These are phyloP conservation scores for Hibiscus tridactylites DNA, from an alignment of 345 rosid genomes.

Conservation along the genomic window DNA sequence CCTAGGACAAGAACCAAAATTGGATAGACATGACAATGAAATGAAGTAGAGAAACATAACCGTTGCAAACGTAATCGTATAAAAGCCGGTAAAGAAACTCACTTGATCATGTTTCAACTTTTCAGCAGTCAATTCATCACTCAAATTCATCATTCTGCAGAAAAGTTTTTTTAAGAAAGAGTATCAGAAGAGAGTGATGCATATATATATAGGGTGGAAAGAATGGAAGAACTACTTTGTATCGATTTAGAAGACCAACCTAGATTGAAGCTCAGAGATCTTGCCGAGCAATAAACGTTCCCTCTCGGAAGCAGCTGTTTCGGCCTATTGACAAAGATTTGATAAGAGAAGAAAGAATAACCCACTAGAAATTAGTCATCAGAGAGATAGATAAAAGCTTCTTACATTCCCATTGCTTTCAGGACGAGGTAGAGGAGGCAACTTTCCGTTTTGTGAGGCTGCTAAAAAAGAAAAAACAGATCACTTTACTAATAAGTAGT, in stretches of 20 bases:
- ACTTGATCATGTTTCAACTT: constrained; percentile 60
- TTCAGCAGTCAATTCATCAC: constrained; percentile 69
- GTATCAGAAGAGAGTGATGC: constrained; percentile 8
- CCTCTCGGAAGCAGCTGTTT: constrained; percentile 51
- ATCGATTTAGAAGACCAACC: constrained; percentile 33
- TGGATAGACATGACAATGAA: no score
- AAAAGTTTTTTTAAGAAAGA: not conserved
- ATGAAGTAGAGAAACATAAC: no score
- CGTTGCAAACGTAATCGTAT: not conserved
- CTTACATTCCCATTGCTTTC: constrained; percentile 80
- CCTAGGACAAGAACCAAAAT: no score
- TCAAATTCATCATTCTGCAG: constrained; percentile 64
- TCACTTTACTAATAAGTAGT: not conserved
- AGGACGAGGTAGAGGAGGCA: constrained; percentile 62
- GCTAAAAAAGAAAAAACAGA: constrained; percentile 9
- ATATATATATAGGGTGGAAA: not conserved
- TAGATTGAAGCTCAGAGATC: constrained; percentile 70
- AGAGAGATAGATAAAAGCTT: not conserved
- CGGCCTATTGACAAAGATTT: constrained; percentile 40
- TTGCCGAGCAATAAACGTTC: constrained; percentile 54
- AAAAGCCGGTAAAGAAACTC: constrained; percentile 17
- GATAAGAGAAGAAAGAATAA: not conserved
- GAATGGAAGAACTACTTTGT: not conserved
- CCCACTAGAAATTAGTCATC: not conserved
- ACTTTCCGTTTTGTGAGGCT: constrained; percentile 77